Evolutionary conservation across 208 protist genomes (phyloP), one percentile per base, ranked within the genome.

Genomic region (Eutreptiella sp.): DNA sequence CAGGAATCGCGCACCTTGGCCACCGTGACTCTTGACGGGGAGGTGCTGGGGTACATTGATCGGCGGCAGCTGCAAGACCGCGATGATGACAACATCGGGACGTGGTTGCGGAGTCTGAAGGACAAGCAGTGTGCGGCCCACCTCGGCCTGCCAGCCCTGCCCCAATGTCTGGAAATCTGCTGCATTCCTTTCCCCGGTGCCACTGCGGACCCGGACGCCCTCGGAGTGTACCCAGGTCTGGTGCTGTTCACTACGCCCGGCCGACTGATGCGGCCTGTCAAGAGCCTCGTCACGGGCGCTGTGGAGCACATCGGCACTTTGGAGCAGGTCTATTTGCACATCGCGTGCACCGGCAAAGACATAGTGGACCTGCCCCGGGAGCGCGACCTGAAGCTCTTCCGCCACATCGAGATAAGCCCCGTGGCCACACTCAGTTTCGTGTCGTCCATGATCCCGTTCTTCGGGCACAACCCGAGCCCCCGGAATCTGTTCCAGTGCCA

Each of bases 401-500:
- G 84, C 45, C 96, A 97, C 82, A 85, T 88, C 63, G 95, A 99
- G 74, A 68, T 98, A 53, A 80, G 79, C 63, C 89, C 93, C 23
- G 89, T 76, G 61, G 86, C 91, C 68, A 90, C 99, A 67, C 82
- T 99, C 48, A 94, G 83, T 21, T 59, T 99, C 34, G 87, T 98
- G 42, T 96, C 95, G 7, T 84, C 80, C 46, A 82, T 98, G 0
- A 99, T 98, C 28, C 98, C 98, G 38, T 99, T 99, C 74, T 98
- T 94, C 45, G 94, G 99, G 76, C 92, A 96, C 79, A 99, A 99
- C 79, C 98, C 99, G 81, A 95, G 84, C n/a, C 98, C 98, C 33
- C 79, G 98, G 50, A 99, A 99, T 75, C 96, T 99, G 73, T 99
- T 99, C 78, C 96, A 99, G 83, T 99, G 96, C 75, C 88, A 97